Base-by-base conservation (phyloP, 2,329 filamentous ascomycete species). In the Colletotrichum ledebouriae region DNA sequence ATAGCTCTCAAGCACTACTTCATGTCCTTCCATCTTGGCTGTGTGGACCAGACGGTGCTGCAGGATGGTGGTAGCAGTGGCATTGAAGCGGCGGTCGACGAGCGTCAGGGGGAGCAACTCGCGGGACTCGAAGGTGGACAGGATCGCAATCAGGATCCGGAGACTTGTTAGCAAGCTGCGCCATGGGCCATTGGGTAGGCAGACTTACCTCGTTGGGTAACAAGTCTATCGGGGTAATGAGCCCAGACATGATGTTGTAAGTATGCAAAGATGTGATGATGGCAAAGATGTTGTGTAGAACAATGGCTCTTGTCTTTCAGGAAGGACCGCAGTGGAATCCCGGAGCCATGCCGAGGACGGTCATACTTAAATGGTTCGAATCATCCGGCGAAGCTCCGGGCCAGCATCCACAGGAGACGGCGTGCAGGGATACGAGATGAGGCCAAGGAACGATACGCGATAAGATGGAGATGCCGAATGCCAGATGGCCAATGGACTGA, bases 1-100 rank as follows among this genome's bases (percentile, higher is more conserved):
- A 75, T 92, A 94, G 76, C 91, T 93, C 80, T 95, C 92, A 47
- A 97, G 86, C 42, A 94, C 87, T 44, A 96, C 79, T 61, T 89
- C 87, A 74, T 93, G 87, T 42, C 88, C 85, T 42, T 85, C 79
- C 7, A 91, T 79, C 3, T 85, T 80, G 4, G 88, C 84, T 20
- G 88, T 87, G 20, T 85, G 77, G 53, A 90, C 79, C 2, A 94
- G 82, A 39, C 92, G 89, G 56, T 86, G 84, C 71, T 92, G 87
- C 7, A 94, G 79, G 50, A 93, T 85, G 29, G 87, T 86, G 4
- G 89, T 79, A 64, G 91, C 84, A 46, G 92, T 75, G 46, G 83
- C 86, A 76, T 91, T 85, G 73, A 94, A 87, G 44, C 87, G 89
- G 34, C 84, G 88, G 61, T 86, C 92, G 62, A 90, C 83, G 52